Conservation (phyloP, 768 basidiomycete species). For the Collybia sp. region DNA sequence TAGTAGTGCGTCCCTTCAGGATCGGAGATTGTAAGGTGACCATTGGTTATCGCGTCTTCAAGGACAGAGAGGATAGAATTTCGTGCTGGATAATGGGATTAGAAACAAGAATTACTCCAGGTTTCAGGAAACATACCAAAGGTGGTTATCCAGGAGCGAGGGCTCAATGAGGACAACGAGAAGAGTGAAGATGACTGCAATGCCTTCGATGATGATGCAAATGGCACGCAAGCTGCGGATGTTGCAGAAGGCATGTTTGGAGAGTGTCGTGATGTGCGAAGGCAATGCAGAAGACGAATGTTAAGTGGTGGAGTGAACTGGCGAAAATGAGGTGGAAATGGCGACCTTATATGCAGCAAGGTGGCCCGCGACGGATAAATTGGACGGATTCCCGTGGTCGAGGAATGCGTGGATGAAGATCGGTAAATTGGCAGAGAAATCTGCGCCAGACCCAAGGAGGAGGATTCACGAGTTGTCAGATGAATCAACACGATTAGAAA, state of each 20-base stretch:
- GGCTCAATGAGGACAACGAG: slow-evolving; percentile 38
- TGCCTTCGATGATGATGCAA: slow-evolving; percentile 36
- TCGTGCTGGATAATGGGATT: slow-evolving; percentile 38
- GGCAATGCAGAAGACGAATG: slow-evolving; percentile 1
- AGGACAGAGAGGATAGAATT: slow-evolving; percentile 56
- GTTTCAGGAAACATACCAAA: slow-evolving; percentile 33
- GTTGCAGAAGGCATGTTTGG: slow-evolving; percentile 31
- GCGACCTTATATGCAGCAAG: slow-evolving; percentile 30
- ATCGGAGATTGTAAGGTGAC: slow-evolving; percentile 59
- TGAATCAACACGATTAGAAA: slow-evolving; percentile 11
- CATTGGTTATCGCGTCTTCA: slow-evolving; percentile 51
- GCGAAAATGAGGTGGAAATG: slow-evolving; percentile 20
- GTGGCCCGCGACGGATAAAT: slow-evolving; percentile 25
- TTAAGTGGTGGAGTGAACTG: slow-evolving; percentile 15
- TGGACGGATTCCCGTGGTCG: slow-evolving; percentile 28
- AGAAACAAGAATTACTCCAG: not conserved
- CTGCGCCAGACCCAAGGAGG: slow-evolving; percentile 13
- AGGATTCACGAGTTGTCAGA: slow-evolving; percentile 15
- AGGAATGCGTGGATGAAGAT: slow-evolving; percentile 33
- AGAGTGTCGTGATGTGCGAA: slow-evolving; percentile 5
- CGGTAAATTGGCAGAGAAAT: slow-evolving; percentile 25
- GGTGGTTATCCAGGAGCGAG: slow-evolving; percentile 43
- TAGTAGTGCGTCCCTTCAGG: slow-evolving; percentile 55
- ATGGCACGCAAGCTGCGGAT: slow-evolving; percentile 34
- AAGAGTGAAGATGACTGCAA: slow-evolving; percentile 40